phyloP scores from a whole-genome alignment of 768 basidiomycete genomes.

The Coprinopsis cinerea region DNA sequence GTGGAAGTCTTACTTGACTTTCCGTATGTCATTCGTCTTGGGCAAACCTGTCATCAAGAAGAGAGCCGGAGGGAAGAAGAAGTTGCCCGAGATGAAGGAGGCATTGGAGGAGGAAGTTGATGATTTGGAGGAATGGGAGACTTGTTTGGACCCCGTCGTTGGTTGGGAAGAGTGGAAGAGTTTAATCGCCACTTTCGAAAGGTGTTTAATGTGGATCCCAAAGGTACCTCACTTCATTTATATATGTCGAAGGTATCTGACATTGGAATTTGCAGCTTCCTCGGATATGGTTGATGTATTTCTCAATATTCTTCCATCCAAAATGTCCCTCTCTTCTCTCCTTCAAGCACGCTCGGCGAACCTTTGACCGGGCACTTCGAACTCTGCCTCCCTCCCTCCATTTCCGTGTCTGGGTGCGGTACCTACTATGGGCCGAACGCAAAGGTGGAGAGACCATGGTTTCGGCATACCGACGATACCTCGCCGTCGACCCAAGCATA shows the following conservation, averaged over 20 bases:
- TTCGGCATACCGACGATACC: constrained; percentile 83
- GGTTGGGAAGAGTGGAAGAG: constrained; percentile 96
- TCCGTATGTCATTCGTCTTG: constrained; percentile 81
- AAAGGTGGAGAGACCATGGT: constrained; percentile 77
- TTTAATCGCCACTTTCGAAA: constrained; percentile 83
- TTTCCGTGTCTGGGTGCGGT: constrained; percentile 86
- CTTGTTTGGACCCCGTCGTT: constrained; percentile 79
- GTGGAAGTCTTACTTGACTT: constrained; percentile 88
- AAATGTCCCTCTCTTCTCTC: constrained; percentile 79
- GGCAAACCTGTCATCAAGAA: constrained; percentile 70
- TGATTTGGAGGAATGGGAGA: constrained; percentile 80
- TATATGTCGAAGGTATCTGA: too few species aligned
- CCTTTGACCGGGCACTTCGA: constrained; percentile 90
- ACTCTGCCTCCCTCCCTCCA: constrained; percentile 92
- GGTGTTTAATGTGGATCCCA: constrained; percentile 92
- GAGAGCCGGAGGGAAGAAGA: constrained; percentile 83
- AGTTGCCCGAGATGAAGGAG: constrained; percentile 87
- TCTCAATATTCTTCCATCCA: constrained; percentile 86
- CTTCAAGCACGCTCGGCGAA: constrained; percentile 86
- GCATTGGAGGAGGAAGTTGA: constrained; percentile 81
- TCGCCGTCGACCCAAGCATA: constrained; percentile 71
- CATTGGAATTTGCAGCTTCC: constrained; percentile 80
- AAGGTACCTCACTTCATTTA: constrained; percentile 49
- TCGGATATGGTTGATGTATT: constrained; percentile 89
- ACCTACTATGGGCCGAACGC: constrained; percentile 86